These are phyloP conservation scores for Lachancea sp. DNA, from an alignment of 805 yeast species.

Conservation along the genomic window DNA sequence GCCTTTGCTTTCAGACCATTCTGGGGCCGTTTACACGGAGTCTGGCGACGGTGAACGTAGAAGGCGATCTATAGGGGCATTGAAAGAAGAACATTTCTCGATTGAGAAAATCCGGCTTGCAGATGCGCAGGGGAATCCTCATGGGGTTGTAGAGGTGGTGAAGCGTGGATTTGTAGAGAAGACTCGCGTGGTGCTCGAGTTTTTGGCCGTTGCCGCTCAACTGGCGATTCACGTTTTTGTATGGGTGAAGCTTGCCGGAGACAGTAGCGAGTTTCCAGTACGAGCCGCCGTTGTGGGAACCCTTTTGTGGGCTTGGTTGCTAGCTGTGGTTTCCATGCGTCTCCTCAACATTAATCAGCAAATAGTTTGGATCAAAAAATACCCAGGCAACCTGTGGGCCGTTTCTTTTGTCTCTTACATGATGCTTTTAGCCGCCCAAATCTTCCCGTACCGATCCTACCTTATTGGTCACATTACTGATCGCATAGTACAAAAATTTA, in stretches of 20 bases:
- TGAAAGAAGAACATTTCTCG: slow-evolving; percentile 61
- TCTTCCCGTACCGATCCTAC: slow-evolving; percentile 54
- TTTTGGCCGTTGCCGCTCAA: slow-evolving; percentile 39
- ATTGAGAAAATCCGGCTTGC: slow-evolving; percentile 47
- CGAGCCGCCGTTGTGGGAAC: slow-evolving; percentile 16
- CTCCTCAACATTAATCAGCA: slow-evolving; percentile 32
- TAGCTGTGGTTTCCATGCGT: slow-evolving; percentile 29
- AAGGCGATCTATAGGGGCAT: no score
- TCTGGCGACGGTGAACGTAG: slow-evolving; percentile 8
- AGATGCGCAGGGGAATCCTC: slow-evolving; percentile 55
- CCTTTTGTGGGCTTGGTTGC: slow-evolving; percentile 31
- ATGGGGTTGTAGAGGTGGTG: slow-evolving; percentile 45
- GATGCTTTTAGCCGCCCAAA: slow-evolving; percentile 40
- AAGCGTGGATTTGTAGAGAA: slow-evolving; percentile 48
- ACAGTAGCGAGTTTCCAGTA: slow-evolving; percentile 17
- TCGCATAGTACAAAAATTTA: slow-evolving; percentile 32
- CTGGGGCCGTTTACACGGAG: slow-evolving; percentile 10
- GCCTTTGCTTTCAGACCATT: slow-evolving; percentile 17
- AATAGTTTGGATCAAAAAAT: slow-evolving; percentile 17
- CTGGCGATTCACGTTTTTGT: slow-evolving; percentile 34
- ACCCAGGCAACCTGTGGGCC: slow-evolving; percentile 56
- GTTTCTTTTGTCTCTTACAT: slow-evolving; percentile 51
- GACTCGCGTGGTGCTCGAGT: slow-evolving; percentile 46
- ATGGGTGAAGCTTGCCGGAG: slow-evolving; percentile 15
- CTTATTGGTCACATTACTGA: slow-evolving; percentile 38